Evolutionary conservation across 306 rosid species (phyloP), one percentile per base, ranked within the genome.

Genomic region (Alnus rubra): DNA sequence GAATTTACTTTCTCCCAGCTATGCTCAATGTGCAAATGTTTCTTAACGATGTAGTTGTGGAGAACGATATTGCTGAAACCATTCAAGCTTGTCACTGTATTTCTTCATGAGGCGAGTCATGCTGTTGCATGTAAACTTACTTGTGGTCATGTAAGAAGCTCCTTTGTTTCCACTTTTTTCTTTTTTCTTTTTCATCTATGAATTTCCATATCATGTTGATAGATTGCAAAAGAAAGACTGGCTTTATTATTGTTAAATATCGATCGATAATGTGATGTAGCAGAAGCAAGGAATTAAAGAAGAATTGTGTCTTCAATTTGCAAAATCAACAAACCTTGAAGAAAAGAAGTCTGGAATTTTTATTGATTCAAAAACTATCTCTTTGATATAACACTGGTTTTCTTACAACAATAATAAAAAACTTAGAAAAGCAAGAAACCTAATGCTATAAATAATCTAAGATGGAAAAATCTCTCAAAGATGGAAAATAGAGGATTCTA

Each of bases 81-180:
- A 2, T 90, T 90, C 74, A 90, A 90, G 83, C 95, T 91, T 71
- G 82, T 91, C 19, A 85, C 95, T 1, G 90, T 88, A 51, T 91
- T 91, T 84, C 86, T 91, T 76, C 95, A 91, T 16, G 91, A 91
- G 80, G 86, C 92, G 11, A 91, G 95, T 85, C 92, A 91, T 63
- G 94, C 95, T 0, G 79, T 91, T 62, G 92, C 87, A 48, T 91
- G 91, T 81, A 77, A 76, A 83, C 91, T 87, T 13, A 88, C 93
- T 18, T 88, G 92, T 23, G 91, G 92, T 71, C 84, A 87, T 73
- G 95, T 88, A 79, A 84, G 86, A 71, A 83, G 15, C 69, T 79
- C 59, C 23, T 31, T 75, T 73, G 76, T 75, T 64, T 71, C 71
- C 65, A 31, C 54, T 16, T 55, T 55, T 53, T 55, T n/a, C 62